Evolutionary conservation across 1,139 yeast genomes (phyloP).

Genomic region (Meyerozyma guilliermondii): DNA sequence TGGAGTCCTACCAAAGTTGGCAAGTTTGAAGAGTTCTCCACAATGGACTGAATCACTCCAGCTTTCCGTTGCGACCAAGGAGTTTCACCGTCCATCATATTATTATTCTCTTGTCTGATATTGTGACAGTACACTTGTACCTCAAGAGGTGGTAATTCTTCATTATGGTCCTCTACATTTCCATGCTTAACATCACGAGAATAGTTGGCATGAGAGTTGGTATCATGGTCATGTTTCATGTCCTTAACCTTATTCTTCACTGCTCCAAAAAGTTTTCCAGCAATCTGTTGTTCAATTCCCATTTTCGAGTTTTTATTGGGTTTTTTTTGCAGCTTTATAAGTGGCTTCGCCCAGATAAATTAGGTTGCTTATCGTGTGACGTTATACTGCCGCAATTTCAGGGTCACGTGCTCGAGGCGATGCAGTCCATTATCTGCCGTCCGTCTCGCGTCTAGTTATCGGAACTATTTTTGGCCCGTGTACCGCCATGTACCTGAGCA

Average conservation of each 20-base stretch:
- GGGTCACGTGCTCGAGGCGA: neutral
- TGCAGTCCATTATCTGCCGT: neutral
- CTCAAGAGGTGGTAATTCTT: slow-evolving; percentile 12
- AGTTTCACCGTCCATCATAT: slow-evolving; percentile 29
- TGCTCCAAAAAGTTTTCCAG: slow-evolving; percentile 5
- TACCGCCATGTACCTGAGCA: neutral
- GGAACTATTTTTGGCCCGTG: too few species aligned
- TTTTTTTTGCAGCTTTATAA: neutral
- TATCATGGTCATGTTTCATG: slow-evolving; percentile 1
- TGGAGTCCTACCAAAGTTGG: slow-evolving; percentile 44
- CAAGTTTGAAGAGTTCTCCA: slow-evolving; percentile 27
- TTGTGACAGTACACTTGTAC: slow-evolving; percentile 50
- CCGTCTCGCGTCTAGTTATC: neutral
- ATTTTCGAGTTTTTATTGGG: neutral
- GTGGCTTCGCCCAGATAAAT: neutral
- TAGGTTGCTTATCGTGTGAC: slow-evolving; percentile 2
- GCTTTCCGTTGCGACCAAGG: slow-evolving; percentile 40
- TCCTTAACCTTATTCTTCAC: slow-evolving; percentile 6
- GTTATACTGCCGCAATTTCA: neutral
- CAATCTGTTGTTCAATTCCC: slow-evolving; percentile 6
- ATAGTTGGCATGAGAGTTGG: neutral
- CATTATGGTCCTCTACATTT: slow-evolving; percentile 6
- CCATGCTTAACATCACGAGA: slow-evolving; percentile 2
- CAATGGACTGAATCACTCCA: slow-evolving; percentile 36
- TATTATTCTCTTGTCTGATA: slow-evolving; percentile 42